Conservation (phyloP, 495 filamentous ascomycete genomes). For the Ramalina peruviana region DNA sequence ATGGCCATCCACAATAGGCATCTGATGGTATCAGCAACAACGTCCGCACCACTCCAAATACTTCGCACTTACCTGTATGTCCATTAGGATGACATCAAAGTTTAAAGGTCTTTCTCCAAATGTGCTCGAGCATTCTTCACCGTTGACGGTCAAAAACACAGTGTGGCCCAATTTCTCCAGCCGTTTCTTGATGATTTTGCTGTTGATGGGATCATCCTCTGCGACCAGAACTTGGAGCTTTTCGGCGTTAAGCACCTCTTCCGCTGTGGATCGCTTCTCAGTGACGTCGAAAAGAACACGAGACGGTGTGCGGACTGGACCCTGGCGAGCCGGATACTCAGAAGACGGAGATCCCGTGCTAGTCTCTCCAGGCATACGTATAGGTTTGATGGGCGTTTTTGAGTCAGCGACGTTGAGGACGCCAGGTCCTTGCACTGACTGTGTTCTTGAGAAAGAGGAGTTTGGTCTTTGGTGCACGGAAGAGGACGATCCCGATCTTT, state of each 20-base stretch:
- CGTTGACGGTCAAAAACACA: slow-evolving; percentile 64
- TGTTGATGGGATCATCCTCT: slow-evolving; percentile 89
- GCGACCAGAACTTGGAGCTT: slow-evolving; percentile 61
- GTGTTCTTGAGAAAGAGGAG: not conserved
- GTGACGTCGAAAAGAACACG: slow-evolving; percentile 15
- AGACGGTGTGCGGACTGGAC: slow-evolving; percentile 5
- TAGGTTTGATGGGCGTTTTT: slow-evolving; percentile 16
- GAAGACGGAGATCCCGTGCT: slow-evolving; percentile 2
- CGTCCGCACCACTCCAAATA: not conserved
- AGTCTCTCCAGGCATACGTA: slow-evolving; percentile 18
- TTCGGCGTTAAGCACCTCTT: slow-evolving; percentile 18
- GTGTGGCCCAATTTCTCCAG: slow-evolving; percentile 67
- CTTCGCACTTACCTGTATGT: slow-evolving; percentile 59
- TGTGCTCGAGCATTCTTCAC: slow-evolving; percentile 66
- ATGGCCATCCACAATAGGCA: slow-evolving; percentile 87
- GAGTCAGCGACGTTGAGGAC: slow-evolving; percentile 15
- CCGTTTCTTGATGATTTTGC: slow-evolving; percentile 72
- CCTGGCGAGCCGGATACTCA: not conserved
- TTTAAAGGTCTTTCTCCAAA: slow-evolving; percentile 43
- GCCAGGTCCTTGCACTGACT: slow-evolving; percentile 14
- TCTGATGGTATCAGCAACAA: slow-evolving; percentile 33
- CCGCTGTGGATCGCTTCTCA: slow-evolving; percentile 2
- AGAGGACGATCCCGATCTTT: slow-evolving; percentile 1
- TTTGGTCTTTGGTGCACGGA: not conserved
- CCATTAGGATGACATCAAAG: slow-evolving; percentile 90